These are phyloP conservation scores for Fusarium illudens DNA, from an alignment of 2,329 filamentous ascomycete genomes.

Conservation along the genomic window DNA sequence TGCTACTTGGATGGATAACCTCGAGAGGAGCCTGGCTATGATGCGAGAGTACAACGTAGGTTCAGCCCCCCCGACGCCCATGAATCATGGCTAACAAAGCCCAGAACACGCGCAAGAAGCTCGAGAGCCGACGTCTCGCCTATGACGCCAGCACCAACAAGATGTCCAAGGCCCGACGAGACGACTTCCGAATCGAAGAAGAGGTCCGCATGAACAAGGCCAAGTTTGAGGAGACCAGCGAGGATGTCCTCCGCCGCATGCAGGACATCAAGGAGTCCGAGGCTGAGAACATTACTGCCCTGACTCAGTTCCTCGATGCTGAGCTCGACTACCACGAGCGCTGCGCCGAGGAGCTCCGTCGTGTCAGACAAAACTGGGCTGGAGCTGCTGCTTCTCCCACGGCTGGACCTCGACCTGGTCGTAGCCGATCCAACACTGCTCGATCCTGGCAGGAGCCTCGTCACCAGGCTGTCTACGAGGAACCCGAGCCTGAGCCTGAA, in stretches of 20 bases:
- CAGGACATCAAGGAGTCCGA: constrained; percentile 95
- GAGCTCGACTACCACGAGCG: constrained; percentile 92
- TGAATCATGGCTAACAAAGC: constrained; percentile 43
- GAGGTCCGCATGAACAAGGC: constrained; percentile 90
- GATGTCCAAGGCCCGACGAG: constrained; percentile 91
- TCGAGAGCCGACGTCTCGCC: constrained; percentile 86
- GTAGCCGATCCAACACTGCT: constrained; percentile 59
- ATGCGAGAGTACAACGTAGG: constrained; percentile 97
- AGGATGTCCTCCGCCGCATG: constrained; percentile 93
- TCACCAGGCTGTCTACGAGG: constrained; percentile 46
- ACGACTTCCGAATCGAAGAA: constrained; percentile 93
- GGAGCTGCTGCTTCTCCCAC: constrained; percentile 39
- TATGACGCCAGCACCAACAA: constrained; percentile 91
- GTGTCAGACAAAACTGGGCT: constrained; percentile 58
- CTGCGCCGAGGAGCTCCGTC: constrained; percentile 81
- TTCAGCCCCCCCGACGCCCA: not conserved
- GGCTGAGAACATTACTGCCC: constrained; percentile 79
- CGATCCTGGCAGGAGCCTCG: constrained; percentile 55
- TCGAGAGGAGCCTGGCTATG: constrained; percentile 88
- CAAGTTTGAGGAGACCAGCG: constrained; percentile 95
- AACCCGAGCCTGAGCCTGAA: constrained; percentile 41
- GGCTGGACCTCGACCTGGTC: constrained; percentile 34
- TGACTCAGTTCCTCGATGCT: constrained; percentile 84
- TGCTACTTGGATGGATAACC: constrained; percentile 86
- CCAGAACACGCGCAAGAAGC: constrained; percentile 84